Percentiles rank a stretch among this genome's conserved stretches.
These are phyloP conservation scores for Hyphodiscus sp. DNA, from an alignment of 2,329 filamentous ascomycete genomes.

Conservation along the genomic window DNA sequence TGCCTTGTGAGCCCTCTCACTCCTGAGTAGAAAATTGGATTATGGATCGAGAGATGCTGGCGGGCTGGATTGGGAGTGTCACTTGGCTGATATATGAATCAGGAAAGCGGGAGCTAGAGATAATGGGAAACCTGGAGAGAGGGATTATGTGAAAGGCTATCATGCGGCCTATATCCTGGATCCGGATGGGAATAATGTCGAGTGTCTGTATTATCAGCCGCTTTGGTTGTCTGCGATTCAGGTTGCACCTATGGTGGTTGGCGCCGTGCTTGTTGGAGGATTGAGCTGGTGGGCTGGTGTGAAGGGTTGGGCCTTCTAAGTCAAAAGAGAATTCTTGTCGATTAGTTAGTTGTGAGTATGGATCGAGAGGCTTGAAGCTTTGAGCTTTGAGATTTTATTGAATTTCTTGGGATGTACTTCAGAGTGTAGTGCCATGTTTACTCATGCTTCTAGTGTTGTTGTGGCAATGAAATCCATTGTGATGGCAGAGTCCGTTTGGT, in stretches of 20 bases:
- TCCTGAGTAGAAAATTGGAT: not conserved
- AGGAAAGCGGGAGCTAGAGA: conserved; percentile 13
- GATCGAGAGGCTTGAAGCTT: not conserved
- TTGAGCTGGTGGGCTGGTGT: conserved; percentile 7
- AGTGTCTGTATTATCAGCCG: conserved; percentile 14
- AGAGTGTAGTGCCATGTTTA: no score
- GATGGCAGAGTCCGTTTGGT: not conserved
- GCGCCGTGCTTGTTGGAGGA: conserved; percentile 1
- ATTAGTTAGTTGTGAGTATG: not conserved
- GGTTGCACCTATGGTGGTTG: conserved; percentile 5
- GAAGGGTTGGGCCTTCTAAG: conserved; percentile 1
- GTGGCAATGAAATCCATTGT: not conserved
- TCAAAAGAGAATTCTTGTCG: not conserved
- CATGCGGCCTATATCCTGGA: conserved; percentile 1
- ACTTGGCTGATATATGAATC: not conserved
- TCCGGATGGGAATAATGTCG: conserved; percentile 11
- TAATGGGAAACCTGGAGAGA: conserved; percentile 8
- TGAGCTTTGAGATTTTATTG: not conserved
- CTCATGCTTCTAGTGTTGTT: not conserved
- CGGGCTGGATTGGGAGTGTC: not conserved
- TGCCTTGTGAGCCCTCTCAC: conserved; percentile 8
- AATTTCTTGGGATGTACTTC: no score
- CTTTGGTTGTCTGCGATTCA: conserved; percentile 14
- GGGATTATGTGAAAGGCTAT: not conserved
- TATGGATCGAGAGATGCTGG: not conserved